Conservation (phyloP, 495 filamentous ascomycete species). For the Alectoria sarmentosa region DNA sequence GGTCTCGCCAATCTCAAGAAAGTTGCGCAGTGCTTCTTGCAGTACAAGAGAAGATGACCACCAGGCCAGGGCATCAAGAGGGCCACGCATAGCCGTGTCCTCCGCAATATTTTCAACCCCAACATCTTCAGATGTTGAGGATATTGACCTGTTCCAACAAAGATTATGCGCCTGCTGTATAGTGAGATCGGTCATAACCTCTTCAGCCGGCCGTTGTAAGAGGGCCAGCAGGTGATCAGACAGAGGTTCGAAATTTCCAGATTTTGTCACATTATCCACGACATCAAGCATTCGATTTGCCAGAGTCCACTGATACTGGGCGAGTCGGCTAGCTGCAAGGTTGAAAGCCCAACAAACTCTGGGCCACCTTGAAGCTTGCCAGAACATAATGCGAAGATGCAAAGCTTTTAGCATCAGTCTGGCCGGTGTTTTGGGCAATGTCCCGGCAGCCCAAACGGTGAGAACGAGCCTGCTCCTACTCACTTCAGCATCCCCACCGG, state of each 20-base stretch:
- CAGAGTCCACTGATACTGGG: constrained; percentile 71
- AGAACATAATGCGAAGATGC: constrained; percentile 81
- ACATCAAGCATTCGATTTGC: constrained; percentile 58
- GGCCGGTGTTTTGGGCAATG: constrained; percentile 74
- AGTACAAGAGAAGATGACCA: constrained; percentile 82
- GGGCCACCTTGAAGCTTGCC: constrained; percentile 53
- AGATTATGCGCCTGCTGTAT: constrained; percentile 86
- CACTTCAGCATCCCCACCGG: constrained; percentile 87
- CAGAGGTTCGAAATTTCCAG: constrained; percentile 54
- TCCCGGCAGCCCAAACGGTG: constrained; percentile 82
- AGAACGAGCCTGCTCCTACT: constrained; percentile 80
- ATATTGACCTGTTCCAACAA: constrained; percentile 76
- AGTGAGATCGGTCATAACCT: constrained; percentile 68
- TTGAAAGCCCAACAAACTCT: constrained; percentile 42
- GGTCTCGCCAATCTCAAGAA: constrained; percentile 44
- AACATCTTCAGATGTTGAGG: constrained; percentile 53
- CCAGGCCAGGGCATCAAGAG: constrained; percentile 81
- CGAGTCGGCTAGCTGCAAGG: constrained; percentile 57
- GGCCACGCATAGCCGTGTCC: constrained; percentile 77
- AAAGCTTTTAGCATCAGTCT: constrained; percentile 88
- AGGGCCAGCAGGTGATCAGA: constrained; percentile 69
- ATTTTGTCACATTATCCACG: constrained; percentile 27
- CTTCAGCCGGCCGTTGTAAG: constrained; percentile 67
- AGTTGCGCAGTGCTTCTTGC: constrained; percentile 58
- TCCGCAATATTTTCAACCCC: constrained; percentile 77